Conservation (phyloP, 148 eudicot species). For the Chenopodium formosanum region DNA sequence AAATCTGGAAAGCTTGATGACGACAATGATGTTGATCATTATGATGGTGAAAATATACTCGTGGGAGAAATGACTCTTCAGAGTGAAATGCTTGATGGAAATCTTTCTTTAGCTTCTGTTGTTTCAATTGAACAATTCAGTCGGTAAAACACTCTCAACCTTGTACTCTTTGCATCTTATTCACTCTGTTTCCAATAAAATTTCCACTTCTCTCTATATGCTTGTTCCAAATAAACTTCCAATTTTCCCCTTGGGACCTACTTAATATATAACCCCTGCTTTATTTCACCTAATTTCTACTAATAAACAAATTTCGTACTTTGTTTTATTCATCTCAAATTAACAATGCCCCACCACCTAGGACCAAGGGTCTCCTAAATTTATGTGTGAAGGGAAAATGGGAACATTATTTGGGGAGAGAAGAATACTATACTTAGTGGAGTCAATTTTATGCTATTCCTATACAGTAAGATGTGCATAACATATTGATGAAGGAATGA, state of each 20-base stretch:
- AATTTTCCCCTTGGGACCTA: too few relatives aligned
- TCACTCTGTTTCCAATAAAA: too few relatives aligned
- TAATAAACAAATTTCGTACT: too few relatives aligned
- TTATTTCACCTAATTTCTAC: too few relatives aligned
- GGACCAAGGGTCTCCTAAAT: too few relatives aligned
- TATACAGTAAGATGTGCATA: not conserved
- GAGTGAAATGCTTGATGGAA: conserved; percentile 54
- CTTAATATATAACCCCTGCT: too few relatives aligned
- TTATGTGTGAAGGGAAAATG: too few relatives aligned
- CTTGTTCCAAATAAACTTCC: too few relatives aligned
- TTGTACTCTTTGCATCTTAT: conserved; percentile 1
- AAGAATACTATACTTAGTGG: not conserved
- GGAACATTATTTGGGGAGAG: too few relatives aligned
- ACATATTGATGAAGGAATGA: not conserved
- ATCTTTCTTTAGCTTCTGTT: conserved; percentile 70
- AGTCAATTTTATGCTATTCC: not conserved
- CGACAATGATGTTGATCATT: conserved; percentile 33
- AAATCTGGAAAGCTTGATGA: conserved; percentile 57
- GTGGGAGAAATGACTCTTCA: conserved; percentile 64
- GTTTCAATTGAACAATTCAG: conserved; percentile 88
- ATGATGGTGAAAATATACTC: conserved; percentile 61
- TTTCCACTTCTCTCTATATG: too few relatives aligned
- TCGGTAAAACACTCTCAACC: conserved; percentile 46
- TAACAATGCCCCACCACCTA: too few relatives aligned
- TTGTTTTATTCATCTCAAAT: too few relatives aligned